Evolutionary conservation across 2,329 filamentous ascomycete species (phyloP).

Genomic region (Aspergillus tanneri): DNA sequence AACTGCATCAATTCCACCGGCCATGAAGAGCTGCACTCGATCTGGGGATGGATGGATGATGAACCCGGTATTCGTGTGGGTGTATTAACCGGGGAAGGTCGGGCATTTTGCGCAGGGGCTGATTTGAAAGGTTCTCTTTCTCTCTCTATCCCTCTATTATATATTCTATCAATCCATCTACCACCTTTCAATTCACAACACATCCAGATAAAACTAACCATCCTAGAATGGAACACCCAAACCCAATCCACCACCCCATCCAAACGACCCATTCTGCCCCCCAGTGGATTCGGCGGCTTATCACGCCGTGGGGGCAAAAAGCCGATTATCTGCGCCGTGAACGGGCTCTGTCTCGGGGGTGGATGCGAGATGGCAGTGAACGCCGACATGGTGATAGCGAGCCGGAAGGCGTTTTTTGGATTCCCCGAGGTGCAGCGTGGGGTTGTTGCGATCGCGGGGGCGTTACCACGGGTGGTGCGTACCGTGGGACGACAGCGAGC

Average conservation of each 20-base stretch:
- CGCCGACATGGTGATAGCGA: constrained; percentile 67
- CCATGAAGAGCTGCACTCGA: constrained; percentile 42
- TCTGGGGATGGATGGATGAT: constrained; percentile 48
- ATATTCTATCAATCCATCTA: background rate
- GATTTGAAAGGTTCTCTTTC: constrained; percentile 37
- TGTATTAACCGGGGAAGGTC: constrained; percentile 43
- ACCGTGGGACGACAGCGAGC: constrained; percentile 68
- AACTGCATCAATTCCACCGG: constrained; percentile 48
- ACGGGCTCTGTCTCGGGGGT: constrained; percentile 72
- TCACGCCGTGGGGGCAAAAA: constrained; percentile 55
- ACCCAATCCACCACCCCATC: constrained; percentile 17
- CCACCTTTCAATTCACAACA: background rate
- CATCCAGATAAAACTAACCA: background rate
- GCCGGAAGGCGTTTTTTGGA: constrained; percentile 57
- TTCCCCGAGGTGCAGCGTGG: constrained; percentile 71
- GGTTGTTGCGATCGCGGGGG: constrained; percentile 69
- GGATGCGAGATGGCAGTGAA: constrained; percentile 76
- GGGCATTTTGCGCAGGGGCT: constrained; percentile 48
- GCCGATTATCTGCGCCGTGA: constrained; percentile 72
- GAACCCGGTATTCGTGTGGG: constrained; percentile 43
- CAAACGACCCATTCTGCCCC: constrained; percentile 23
- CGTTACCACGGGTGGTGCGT: constrained; percentile 64
- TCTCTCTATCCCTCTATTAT: background rate
- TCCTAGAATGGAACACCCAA: constrained; percentile 36
- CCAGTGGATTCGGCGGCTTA: constrained; percentile 44